phyloP scores from a whole-genome alignment of 805 yeast genomes.

The Pichia thaimueangensis region DNA sequence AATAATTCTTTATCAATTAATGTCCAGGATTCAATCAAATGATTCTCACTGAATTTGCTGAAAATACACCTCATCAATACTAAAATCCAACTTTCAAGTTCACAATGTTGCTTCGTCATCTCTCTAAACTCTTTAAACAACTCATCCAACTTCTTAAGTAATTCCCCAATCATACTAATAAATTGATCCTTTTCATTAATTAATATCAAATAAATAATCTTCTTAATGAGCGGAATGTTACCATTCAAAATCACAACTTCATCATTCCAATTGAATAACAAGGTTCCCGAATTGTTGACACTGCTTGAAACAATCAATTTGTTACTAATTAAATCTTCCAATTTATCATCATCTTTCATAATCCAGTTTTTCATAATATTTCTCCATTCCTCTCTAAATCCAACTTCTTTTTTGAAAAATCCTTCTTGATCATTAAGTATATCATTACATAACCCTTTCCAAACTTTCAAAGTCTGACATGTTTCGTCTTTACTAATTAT shows the following conservation, averaged over 20 bases:
- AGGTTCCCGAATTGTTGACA: constrained; percentile 39
- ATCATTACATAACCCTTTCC: constrained; percentile 65
- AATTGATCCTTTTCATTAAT: constrained; percentile 59
- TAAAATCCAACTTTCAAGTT: constrained; percentile 40
- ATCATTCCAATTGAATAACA: constrained; percentile 35
- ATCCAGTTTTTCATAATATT: constrained; percentile 58
- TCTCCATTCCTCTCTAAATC: constrained; percentile 41
- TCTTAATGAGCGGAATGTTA: constrained; percentile 34
- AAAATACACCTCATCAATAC: constrained; percentile 59
- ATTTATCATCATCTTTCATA: constrained; percentile 51
- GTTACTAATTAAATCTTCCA: constrained; percentile 45
- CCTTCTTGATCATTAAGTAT: constrained; percentile 47
- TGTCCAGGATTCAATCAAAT: constrained; percentile 66
- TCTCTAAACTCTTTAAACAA: constrained; percentile 25
- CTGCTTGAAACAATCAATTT: constrained; percentile 36
- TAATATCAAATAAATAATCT: constrained; percentile 58
- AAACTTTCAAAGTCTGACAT: constrained; percentile 38
- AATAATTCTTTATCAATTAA: constrained; percentile 57
- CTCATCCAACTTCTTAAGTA: constrained; percentile 32
- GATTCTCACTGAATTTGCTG: constrained; percentile 55
- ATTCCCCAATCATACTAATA: constrained; percentile 40
- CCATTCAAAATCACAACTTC: constrained; percentile 29
- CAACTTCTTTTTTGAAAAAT: constrained; percentile 39
- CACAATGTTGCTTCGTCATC: constrained; percentile 18
- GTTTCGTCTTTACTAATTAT: constrained; percentile 30